These are phyloP conservation scores for Mycosphaerella sp. DNA, from an alignment of 2,329 filamentous ascomycete species.

Conservation along the genomic window DNA sequence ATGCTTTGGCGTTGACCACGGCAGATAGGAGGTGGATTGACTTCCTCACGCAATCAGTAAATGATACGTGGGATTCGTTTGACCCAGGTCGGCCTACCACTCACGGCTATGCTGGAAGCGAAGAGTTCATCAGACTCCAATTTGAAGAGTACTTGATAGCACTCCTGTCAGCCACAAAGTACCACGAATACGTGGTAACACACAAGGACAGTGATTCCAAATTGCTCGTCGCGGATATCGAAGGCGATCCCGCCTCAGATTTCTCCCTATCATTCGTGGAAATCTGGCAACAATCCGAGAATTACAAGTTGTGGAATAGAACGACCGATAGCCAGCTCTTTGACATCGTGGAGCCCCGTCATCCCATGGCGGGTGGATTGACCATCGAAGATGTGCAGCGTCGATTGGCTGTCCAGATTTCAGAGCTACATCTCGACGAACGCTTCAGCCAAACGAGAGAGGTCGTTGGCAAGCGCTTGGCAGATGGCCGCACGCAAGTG, in stretches of 20 bases:
- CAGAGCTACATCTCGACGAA: constrained; percentile 90
- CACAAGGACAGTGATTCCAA: constrained; percentile 49
- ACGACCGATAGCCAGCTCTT: constrained; percentile 75
- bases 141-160: constrained; percentile 96
- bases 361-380: constrained; percentile 87
- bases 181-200: constrained; percentile 53
- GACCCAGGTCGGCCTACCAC: constrained; percentile 89
- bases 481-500: constrained; percentile 80
- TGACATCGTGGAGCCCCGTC: constrained; percentile 85
- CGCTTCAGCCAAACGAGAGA: constrained; percentile 77
- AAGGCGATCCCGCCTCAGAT: constrained; percentile 78
- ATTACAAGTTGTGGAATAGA: constrained; percentile 81
- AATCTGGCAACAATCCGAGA: constrained; percentile 82
- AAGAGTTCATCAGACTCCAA: constrained; percentile 94
- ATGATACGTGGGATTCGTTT: constrained; percentile 92
- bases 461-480: constrained; percentile 80
- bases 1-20: constrained; percentile 69
- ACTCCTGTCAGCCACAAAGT: constrained; percentile 82
- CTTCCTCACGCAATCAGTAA: constrained; percentile 84
- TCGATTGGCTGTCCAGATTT: constrained; percentile 81
- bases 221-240: constrained; percentile 55
- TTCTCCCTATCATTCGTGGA: constrained; percentile 80
- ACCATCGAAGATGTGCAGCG: constrained; percentile 93
- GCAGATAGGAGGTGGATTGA: constrained; percentile 96
- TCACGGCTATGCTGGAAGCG: constrained; percentile 88